Conservation (phyloP, 2,329 filamentous ascomycete genomes). For the Fusarium sterilihyphosum region DNA sequence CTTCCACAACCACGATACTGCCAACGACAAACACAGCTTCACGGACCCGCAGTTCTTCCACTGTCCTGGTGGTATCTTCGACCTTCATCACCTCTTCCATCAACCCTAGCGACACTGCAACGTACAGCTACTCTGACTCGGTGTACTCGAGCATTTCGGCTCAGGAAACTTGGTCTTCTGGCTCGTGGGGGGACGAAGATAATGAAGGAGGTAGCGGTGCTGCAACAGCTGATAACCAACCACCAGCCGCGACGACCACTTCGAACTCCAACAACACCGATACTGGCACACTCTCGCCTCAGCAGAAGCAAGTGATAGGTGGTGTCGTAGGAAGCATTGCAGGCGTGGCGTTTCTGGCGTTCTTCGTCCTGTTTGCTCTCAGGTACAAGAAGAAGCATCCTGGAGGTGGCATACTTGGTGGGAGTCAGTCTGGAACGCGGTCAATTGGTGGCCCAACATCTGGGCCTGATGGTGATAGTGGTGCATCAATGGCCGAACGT, state of each 20-base stretch:
- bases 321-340: conserved; percentile 68
- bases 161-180: conserved; percentile 36
- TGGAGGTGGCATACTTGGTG: conserved; percentile 56
- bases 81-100: conserved; percentile 33
- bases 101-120: conserved; percentile 23
- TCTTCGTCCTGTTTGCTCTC: conserved; percentile 64
- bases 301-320: conserved; percentile 59
- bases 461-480: conserved; percentile 30
- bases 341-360: conserved; percentile 65
- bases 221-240: conserved; percentile 29
- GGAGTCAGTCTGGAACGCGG: conserved; percentile 47
- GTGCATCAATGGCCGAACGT: conserved; percentile 57
- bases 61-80: conserved; percentile 31
- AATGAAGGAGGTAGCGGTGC: conserved; percentile 21
- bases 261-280: conserved; percentile 33
- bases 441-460: conserved; percentile 30
- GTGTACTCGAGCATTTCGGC: conserved; percentile 41
- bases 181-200: conserved; percentile 32
- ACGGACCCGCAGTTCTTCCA: conserved; percentile 30
- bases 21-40: conserved; percentile 17
- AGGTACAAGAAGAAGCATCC: conserved; percentile 64
- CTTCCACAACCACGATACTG: conserved; percentile 23
- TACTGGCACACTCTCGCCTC: conserved; percentile 42
- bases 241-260: conserved; percentile 36
- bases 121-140: conserved; percentile 31